Evolutionary conservation across 2,329 filamentous ascomycete species (phyloP).

Genomic region (Madurella fahalii): DNA sequence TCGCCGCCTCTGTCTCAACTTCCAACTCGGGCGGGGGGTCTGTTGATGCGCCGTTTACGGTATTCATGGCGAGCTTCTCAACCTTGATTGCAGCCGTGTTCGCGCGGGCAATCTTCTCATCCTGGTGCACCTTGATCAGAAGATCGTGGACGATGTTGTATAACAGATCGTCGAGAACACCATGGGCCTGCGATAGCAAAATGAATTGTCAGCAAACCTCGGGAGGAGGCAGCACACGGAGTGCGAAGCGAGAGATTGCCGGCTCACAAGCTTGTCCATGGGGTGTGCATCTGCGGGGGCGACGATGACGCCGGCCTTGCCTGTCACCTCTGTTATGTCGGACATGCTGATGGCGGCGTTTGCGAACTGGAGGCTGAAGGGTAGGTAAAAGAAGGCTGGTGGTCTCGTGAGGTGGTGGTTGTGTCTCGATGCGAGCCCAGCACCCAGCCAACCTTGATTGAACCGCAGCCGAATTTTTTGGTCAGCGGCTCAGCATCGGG

Average conservation of each 20-base stretch:
- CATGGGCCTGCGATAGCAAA: conserved; percentile 47
- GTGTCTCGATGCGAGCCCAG: conserved; percentile 6
- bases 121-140: conserved; percentile 68
- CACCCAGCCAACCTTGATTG: conserved; percentile 7
- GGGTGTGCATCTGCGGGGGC: conserved; percentile 47
- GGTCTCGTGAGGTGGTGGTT: conserved; percentile 7
- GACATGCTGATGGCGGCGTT: conserved; percentile 25
- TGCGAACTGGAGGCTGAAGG: not conserved
- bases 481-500: conserved; percentile 6
- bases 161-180: conserved; percentile 69
- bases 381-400: not conserved
- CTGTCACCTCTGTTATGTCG: conserved; percentile 32
- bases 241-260: not conserved
- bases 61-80: conserved; percentile 57
- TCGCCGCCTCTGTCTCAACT: conserved; percentile 63
- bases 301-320: conserved; percentile 55
- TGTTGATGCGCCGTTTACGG: conserved; percentile 49
- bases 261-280: conserved; percentile 57
- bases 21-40: conserved; percentile 54
- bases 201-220: conserved; percentile 8
- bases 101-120: conserved; percentile 72
- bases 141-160: conserved; percentile 75
- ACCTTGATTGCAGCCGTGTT: conserved; percentile 60
- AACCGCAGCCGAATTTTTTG: conserved; percentile 10
- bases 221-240: not conserved